Evolutionary conservation across 2,329 filamentous ascomycete genomes (phyloP), one percentile per base, ranked within the genome.

Genomic region (Aschersonia sp.): DNA sequence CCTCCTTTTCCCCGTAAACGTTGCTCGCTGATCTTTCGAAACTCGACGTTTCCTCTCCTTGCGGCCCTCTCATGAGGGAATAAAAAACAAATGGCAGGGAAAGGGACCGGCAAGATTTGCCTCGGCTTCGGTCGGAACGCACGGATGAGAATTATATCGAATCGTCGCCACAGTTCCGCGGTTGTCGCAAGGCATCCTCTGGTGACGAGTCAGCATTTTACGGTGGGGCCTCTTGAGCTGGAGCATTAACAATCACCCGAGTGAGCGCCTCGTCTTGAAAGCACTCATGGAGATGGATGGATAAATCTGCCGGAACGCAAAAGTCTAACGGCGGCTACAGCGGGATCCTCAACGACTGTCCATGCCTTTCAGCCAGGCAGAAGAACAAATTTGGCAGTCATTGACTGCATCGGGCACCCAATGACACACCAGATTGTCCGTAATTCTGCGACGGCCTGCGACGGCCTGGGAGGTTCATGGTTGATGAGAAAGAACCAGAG

Each of bases 361-460:
- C n/a, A 30, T 12, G 9, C 32, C 32, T 54, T 53, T 45, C 49
- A 22, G 22, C 22, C 51, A 6, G 52, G 54, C 7, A 48, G 49
- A 12, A 48, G 51, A 1, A 43, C 41, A 8, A 53, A 58, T 44
- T 32, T 51, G 41, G 31, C 51, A 54, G 31, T 55, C 58, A 2
- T 44, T 58, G 42, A 48, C 62, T 32, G 62, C 64, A 51, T 66
- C 59, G 61, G 46, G 8, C 46, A 48, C 35, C 30, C n/a, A 5
- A 49, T 48, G 8, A 31, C 30, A 11, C 45, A 47, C 14, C 43
- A 50, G 32, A 29, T 30, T 40, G 39, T 48, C 32, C 7, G n/a
- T 14, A 37, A 12, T 37, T 12, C 12, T 8, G 12, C 8, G 4
- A 37, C 8, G 12, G 35, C 35, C 35, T 8, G 12, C 8, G 4